Evolutionary conservation across 805 yeast genomes (phyloP), one percentile per base, ranked within the genome.

Genomic region (Spathaspora gorwiae): DNA sequence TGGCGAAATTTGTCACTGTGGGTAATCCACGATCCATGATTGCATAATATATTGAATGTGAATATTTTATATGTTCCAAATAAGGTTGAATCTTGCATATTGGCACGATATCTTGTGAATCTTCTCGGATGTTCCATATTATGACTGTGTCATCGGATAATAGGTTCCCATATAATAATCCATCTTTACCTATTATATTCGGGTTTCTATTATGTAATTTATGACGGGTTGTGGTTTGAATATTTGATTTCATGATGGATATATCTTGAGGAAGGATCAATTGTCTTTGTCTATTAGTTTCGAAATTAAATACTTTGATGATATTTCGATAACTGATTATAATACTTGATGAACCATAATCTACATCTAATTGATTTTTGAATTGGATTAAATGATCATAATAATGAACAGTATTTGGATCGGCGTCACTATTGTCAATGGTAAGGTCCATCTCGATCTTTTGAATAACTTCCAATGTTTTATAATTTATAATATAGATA

Each of bases 141-240:
- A 70, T 53, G 5, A 76, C 73, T 11, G 64, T 56, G 13, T 73
- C 74, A 31, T 71, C 70, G 32, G 62, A 61, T 35, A 76, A 51
- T 7, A 72, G 60, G 35, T 73, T 56, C 3, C 66, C 73, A 45
- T 55, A 65, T 26, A 68, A 53, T 12, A 68, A 60, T 1, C 75
- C 76, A 52, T 73, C 77, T n/a, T 60, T 56, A 1, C 78, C 78
- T 5, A 63, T 64, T 7, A 67, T 39, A 2, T 41, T 39, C 8
- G 35, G 19, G 39, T 66, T 61, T 39, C 66, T 36, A 12, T 41
- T 48, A 5, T 37, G 37, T 5, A 41, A 33, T 14, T 29, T 43
- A 24, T 30, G 48, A 7, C 27, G n/a, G 4, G 29, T 27, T 5
- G 46, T 35, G 11, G 62, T 50, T 46, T 62, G 67, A 9, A 61